Conservation (phyloP, 257 asterid genomes). For the Nicotiana sylvestris region DNA sequence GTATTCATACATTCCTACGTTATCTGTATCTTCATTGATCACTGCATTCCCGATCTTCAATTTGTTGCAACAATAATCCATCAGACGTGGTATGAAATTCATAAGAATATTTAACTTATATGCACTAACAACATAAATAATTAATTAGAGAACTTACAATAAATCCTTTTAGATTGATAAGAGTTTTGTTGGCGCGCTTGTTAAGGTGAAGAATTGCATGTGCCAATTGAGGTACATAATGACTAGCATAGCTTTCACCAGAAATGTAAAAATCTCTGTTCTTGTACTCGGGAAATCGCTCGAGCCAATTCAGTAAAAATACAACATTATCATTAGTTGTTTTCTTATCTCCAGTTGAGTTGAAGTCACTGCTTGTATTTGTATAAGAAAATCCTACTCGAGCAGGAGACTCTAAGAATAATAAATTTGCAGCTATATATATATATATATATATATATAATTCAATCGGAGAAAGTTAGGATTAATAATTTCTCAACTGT, state of each 20-base stretch:
- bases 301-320: constrained; percentile 43
- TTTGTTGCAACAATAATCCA: not conserved
- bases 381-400: constrained; percentile 56
- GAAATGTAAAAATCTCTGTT: constrained; percentile 31
- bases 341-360: constrained; percentile 24
- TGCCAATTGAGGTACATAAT: constrained; percentile 41
- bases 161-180: constrained; percentile 39
- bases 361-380: constrained; percentile 29
- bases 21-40: not conserved
- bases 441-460: too few relatives aligned
- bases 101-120: not conserved
- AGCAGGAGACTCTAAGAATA: constrained; percentile 48
- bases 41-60: constrained; percentile 27
- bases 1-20: constrained; percentile 3
- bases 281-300: constrained; percentile 41
- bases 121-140: not conserved
- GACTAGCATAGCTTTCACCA: constrained; percentile 50
- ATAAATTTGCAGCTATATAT: constrained; percentile 38
- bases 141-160: constrained; percentile 25
- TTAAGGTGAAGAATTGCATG: constrained; percentile 23
- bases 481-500: not conserved
- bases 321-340: constrained; percentile 37
- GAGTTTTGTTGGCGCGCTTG: constrained; percentile 16
- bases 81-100: not conserved
- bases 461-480: not conserved